Conservation (phyloP, 2,329 filamentous ascomycete genomes). For the Penicillium occitanis region DNA sequence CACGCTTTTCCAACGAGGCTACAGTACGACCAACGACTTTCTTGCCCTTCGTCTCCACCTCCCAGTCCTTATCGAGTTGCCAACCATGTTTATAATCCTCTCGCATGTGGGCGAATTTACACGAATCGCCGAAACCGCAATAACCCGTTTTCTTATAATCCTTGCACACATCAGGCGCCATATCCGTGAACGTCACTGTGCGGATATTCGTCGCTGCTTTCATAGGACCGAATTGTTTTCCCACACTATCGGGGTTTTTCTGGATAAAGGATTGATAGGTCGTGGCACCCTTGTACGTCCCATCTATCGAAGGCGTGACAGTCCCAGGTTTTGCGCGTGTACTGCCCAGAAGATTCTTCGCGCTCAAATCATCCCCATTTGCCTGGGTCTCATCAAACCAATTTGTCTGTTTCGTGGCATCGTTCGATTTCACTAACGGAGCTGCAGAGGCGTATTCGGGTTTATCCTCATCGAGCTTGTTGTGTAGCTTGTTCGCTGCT, state of each 20-base stretch:
- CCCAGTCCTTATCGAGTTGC: conserved; percentile 95
- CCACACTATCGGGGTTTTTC: conserved; percentile 73
- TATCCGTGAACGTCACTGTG: conserved; percentile 87
- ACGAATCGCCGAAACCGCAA: conserved; percentile 69
- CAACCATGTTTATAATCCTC: conserved; percentile 80
- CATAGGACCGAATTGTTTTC: conserved; percentile 73
- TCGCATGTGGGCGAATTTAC: conserved; percentile 66
- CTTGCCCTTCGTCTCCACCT: conserved; percentile 67
- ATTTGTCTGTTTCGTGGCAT: conserved; percentile 84
- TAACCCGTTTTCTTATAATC: conserved; percentile 80
- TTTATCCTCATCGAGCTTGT: conserved; percentile 51
- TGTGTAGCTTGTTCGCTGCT: conserved; percentile 35
- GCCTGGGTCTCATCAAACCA: conserved; percentile 72
- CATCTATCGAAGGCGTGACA: conserved; percentile 48
- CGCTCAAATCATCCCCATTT: conserved; percentile 40
- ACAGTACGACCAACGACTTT: conserved; percentile 49
- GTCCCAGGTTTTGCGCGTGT: conserved; percentile 28
- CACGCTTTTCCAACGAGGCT: conserved; percentile 45
- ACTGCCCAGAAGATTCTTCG: conserved; percentile 47
- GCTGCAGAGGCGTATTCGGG: conserved; percentile 62
- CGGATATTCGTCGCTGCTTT: conserved; percentile 85
- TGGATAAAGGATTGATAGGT: conserved; percentile 73
- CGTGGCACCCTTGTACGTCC: conserved; percentile 74
- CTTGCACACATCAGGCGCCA: conserved; percentile 90
- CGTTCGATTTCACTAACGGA: conserved; percentile 67